Evolutionary conservation across 306 rosid species (phyloP).

Genomic region (Elaeagnus macrophylla): DNA sequence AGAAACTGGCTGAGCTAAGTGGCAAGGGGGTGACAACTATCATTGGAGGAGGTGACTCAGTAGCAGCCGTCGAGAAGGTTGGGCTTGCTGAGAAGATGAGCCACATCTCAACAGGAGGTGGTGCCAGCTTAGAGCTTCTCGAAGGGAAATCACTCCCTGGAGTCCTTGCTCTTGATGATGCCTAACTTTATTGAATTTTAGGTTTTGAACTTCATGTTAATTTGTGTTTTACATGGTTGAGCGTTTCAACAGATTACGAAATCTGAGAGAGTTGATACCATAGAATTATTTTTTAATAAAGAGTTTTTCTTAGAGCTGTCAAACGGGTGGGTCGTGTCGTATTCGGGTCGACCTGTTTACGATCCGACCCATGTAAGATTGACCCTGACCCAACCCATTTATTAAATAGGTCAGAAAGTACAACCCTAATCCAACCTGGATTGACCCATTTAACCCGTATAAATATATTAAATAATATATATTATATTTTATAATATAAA

Average conservation of each 20-base stretch:
- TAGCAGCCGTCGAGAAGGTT: slow-evolving; percentile 92
- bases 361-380: too few relatives aligned
- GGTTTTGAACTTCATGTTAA: slow-evolving; percentile 3
- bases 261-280: slow-evolving; percentile 25
- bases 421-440: too few relatives aligned
- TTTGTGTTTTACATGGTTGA: slow-evolving; percentile 33
- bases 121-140: slow-evolving; percentile 99
- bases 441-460: too few relatives aligned
- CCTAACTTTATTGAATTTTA: slow-evolving; percentile 27
- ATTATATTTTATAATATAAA: too few relatives aligned
- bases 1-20: slow-evolving; percentile 80
- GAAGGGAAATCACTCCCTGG: slow-evolving; percentile 95
- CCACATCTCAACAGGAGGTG: slow-evolving; percentile 97
- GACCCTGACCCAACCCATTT: too few relatives aligned
- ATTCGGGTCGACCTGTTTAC: too few relatives aligned
- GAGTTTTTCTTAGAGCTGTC: too few relatives aligned
- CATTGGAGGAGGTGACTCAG: slow-evolving; percentile 97
- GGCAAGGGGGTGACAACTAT: slow-evolving; percentile 87
- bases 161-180: slow-evolving; percentile 82
- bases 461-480: too few relatives aligned
- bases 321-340: too few relatives aligned
- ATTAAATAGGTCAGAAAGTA: too few relatives aligned
- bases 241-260: slow-evolving; percentile 29
- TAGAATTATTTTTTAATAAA: slow-evolving; percentile 13
- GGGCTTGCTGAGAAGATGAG: slow-evolving; percentile 94